phyloP scores from a whole-genome alignment of 768 basidiomycete genomes.

The Xerocomus spinulosus region DNA sequence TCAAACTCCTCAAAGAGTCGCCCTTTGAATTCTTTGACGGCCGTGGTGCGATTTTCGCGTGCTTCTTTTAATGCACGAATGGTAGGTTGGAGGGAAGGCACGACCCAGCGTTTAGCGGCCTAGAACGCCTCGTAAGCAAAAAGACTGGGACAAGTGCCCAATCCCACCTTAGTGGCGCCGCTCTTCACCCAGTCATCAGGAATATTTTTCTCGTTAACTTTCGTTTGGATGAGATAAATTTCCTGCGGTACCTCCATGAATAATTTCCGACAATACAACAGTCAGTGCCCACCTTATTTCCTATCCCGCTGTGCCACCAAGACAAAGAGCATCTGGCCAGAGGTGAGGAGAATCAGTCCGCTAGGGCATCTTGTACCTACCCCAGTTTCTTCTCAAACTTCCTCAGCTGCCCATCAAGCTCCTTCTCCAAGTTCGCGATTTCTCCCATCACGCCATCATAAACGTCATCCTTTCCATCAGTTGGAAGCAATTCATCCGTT shows the following conservation, averaged over 20 bases:
- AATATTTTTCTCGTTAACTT: constrained; percentile 53
- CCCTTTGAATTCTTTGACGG: constrained; percentile 79
- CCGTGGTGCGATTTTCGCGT: constrained; percentile 76
- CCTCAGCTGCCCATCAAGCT: constrained; percentile 63
- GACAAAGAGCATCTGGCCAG: constrained; percentile 43
- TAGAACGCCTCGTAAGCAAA: constrained; percentile 26
- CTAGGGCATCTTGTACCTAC: constrained; percentile 34
- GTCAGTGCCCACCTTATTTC: constrained; percentile 60
- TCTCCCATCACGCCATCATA: constrained; percentile 77
- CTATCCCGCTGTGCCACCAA: constrained; percentile 76
- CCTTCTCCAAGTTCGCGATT: constrained; percentile 65
- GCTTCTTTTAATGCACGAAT: constrained; percentile 90
- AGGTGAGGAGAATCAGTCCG: constrained; percentile 10
- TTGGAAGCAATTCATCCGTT: constrained; percentile 68
- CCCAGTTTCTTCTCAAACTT: constrained; percentile 63
- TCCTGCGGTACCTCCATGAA: constrained; percentile 48
- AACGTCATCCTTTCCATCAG: constrained; percentile 77
- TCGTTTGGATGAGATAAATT: constrained; percentile 83
- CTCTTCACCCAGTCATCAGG: constrained; percentile 83
- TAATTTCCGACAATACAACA: not conserved
- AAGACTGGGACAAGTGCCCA: not conserved
- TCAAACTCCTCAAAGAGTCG: constrained; percentile 81
- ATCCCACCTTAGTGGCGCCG: constrained; percentile 68
- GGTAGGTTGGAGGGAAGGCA: constrained; percentile 63
- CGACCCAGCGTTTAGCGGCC: constrained; percentile 72